Conservation (phyloP, 805 yeast genomes). For the Pichia paraexigua region DNA sequence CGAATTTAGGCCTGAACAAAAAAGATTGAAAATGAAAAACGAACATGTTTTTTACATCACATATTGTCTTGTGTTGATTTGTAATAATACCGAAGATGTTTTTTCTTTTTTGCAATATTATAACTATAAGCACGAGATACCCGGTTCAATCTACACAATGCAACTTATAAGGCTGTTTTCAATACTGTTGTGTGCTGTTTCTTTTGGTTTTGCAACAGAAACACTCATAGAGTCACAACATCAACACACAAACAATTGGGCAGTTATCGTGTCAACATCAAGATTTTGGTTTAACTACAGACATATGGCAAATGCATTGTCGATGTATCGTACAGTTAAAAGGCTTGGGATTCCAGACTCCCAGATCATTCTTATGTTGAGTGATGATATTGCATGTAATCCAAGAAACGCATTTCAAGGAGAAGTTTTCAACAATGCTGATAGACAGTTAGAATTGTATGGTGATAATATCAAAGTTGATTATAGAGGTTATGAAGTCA, state of each 20-base stretch:
- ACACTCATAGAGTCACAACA: not conserved
- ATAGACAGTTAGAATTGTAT: slow-evolving; percentile 83
- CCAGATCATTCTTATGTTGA: slow-evolving; percentile 89
- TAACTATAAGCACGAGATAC: not conserved
- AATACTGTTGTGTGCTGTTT: not conserved
- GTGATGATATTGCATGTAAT: slow-evolving; percentile 96
- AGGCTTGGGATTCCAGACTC: slow-evolving; percentile 96
- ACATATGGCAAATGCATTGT: slow-evolving; percentile 93
- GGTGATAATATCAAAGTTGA: slow-evolving; percentile 96
- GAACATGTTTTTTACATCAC: too few relatives aligned
- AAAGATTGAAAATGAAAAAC: not conserved
- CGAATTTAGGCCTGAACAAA: not conserved
- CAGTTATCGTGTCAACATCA: slow-evolving; percentile 91
- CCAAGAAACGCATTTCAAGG: slow-evolving; percentile 96
- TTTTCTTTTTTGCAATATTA: not conserved
- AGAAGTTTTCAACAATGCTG: slow-evolving; percentile 88
- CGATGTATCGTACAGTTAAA: slow-evolving; percentile 93
- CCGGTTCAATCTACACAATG: not conserved
- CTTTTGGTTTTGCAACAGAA: not conserved
- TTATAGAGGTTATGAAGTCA: slow-evolving; percentile 95
- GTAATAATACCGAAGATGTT: not conserved
- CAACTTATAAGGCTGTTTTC: not conserved
- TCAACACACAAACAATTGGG: slow-evolving; percentile 59
- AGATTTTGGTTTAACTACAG: slow-evolving; percentile 98
- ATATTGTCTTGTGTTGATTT: not conserved